Evolutionary conservation across 2,329 filamentous ascomycete genomes (phyloP).

Genomic region (Hymenoscyphus repandus): DNA sequence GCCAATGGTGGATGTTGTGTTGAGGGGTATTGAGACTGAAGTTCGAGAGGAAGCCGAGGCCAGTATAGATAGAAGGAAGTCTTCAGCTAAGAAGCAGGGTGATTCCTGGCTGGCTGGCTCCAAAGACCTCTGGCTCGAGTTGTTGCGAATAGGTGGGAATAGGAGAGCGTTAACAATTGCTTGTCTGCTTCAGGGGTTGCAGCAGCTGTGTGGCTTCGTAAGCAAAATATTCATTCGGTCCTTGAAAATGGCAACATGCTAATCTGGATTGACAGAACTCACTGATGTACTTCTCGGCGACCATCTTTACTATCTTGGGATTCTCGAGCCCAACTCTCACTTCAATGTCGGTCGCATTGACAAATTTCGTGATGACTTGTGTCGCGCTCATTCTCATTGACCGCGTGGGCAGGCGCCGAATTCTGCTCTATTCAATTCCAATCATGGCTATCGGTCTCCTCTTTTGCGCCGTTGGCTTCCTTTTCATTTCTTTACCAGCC

Average conservation of each 20-base stretch:
- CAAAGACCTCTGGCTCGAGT: slow-evolving; percentile 44
- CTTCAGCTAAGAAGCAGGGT: slow-evolving; percentile 16
- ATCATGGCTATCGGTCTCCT: slow-evolving; percentile 74
- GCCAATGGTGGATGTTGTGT: slow-evolving; percentile 50
- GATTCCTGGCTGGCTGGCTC: slow-evolving; percentile 21
- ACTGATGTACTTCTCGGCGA: slow-evolving; percentile 87
- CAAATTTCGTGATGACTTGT: slow-evolving; percentile 78
- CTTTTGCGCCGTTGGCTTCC: slow-evolving; percentile 69
- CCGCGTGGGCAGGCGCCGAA: slow-evolving; percentile 69
- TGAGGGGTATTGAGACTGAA: slow-evolving; percentile 68
- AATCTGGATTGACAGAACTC: slow-evolving; percentile 54
- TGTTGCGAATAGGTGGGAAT: slow-evolving; percentile 56
- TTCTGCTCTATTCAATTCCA: slow-evolving; percentile 77
- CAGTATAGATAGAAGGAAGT: slow-evolving; percentile 27
- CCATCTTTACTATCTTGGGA: slow-evolving; percentile 71
- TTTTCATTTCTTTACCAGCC: slow-evolving; percentile 39
- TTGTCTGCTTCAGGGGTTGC: slow-evolving; percentile 78
- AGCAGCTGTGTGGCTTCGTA: slow-evolving; percentile 83
- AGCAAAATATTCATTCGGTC: slow-evolving; percentile 29
- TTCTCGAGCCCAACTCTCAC: slow-evolving; percentile 76
- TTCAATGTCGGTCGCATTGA: slow-evolving; percentile 73
- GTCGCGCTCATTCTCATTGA: slow-evolving; percentile 73
- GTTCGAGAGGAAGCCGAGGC: slow-evolving; percentile 63
- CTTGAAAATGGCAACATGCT: not conserved
- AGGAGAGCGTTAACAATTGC: slow-evolving; percentile 76